Conservation (phyloP, 1,284 basidiomycete genomes). For the Ganoderma lingzhi region DNA sequence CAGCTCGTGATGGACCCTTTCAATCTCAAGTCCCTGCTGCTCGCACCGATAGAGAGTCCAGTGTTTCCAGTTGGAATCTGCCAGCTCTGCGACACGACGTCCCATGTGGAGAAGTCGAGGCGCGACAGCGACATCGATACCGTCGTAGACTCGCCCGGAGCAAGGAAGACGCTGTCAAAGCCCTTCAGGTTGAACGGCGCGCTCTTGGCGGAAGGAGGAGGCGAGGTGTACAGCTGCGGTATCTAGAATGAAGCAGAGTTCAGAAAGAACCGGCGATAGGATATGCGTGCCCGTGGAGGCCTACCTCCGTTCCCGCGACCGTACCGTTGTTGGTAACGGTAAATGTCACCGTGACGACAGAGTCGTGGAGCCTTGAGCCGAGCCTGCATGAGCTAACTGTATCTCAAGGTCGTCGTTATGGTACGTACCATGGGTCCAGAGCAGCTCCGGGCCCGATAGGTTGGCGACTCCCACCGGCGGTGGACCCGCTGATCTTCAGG, state of each 20-base stretch:
- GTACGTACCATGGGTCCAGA: constrained; percentile 42
- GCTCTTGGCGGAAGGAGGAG: constrained; percentile 62
- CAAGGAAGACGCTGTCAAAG: constrained; percentile 63
- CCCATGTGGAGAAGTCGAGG: constrained; percentile 58
- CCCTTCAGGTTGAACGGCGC: constrained; percentile 72
- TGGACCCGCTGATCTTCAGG: constrained; percentile 39
- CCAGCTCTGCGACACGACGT: constrained; percentile 40
- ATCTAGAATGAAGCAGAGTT: constrained; percentile 27
- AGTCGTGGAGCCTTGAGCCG: constrained; percentile 41
- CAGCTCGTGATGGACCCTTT: constrained; percentile 44
- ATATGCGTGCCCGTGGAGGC: background rate
- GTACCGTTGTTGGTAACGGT: constrained; percentile 46
- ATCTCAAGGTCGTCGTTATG: background rate
- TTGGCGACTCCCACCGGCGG: constrained; percentile 39
- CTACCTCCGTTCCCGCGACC: constrained; percentile 44
- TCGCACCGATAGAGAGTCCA: constrained; percentile 41
- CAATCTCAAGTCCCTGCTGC: constrained; percentile 41
- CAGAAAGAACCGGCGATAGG: background rate
- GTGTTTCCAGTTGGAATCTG: constrained; percentile 35
- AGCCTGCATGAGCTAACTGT: background rate
- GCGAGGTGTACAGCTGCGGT: constrained; percentile 72
- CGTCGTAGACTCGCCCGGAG: constrained; percentile 52
- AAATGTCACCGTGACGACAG: constrained; percentile 43
- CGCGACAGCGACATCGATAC: constrained; percentile 66
- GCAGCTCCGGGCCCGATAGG: constrained; percentile 39